Base-by-base conservation (phyloP, 2,329 filamentous ascomycete species). In the Sporothrix sp. region DNA sequence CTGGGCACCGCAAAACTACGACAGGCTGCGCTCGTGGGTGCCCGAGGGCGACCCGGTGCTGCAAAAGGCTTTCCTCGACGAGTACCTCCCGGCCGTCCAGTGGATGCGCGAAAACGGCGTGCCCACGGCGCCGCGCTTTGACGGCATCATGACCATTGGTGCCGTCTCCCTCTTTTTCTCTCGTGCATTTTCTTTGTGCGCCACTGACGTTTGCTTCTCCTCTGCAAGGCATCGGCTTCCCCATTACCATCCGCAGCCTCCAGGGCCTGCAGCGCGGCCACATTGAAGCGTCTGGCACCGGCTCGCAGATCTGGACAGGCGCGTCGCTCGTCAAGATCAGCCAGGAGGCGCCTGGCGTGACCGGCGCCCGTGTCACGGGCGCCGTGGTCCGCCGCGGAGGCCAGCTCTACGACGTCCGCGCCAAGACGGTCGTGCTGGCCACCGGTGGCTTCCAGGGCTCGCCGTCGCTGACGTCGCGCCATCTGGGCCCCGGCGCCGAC, bases 391-490 rank as follows among this genome's bases (percentile, higher is more conserved):
- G 16, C 10, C 25, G 16, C 9, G 6, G 7, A 7, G 16, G 27
- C 27, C 8, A 10, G 2, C 25, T 43, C 8, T 32, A 43, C 27
- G 30, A 30, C 16, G 13, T 43, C 27, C 5, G 7, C 1, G 39
- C 39, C 39, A 30, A 20, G 27, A 30, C 39, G 25, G 39, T 43
- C 25, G 39, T 45, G 1, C 28, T 45, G n/a, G 28, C 43, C 18
- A 45, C 43, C 9, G 43, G 43, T 11, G 43, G 43, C n/a, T 45
- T 45, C 43, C 43, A 45, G 43, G 43, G 43, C 43, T 45, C 43
- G 13, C 43, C 43, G 0, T 36, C 28, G 30, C 43, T 45, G 18
- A 35, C 30, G 18, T 33, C 43, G 3, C 28, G 28, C 18, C 32
- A 45, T n/a, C 28, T 45, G 13, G 43, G 43, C 18, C 30, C 32